Conservation (phyloP, 768 basidiomycete genomes). For the Tulasnella sp. region DNA sequence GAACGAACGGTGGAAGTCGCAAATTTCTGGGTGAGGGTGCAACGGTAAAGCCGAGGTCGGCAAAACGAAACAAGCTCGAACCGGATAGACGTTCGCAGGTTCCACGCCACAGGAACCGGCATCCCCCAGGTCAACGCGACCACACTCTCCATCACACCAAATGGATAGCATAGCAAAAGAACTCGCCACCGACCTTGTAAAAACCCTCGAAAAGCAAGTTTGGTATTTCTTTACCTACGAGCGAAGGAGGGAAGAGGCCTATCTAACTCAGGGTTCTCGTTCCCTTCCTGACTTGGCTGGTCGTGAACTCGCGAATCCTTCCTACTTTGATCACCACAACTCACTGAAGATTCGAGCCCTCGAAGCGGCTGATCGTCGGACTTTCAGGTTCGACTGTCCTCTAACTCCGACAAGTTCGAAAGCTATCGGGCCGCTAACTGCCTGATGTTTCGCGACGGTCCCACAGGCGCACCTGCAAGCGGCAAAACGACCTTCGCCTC, state of each 20-base stretch:
- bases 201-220: constrained; percentile 35
- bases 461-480: constrained; percentile 66
- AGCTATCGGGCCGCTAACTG: not conserved
- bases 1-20: not conserved
- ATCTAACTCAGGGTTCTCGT: not conserved
- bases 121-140: not conserved
- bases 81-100: not conserved
- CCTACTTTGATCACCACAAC: not conserved
- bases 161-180: constrained; percentile 36
- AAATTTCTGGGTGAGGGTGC: not conserved
- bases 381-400: constrained; percentile 44
- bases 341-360: not conserved
- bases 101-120: not conserved
- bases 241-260: not conserved
- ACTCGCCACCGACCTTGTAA: constrained; percentile 41
- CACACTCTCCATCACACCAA: not conserved
- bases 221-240: not conserved
- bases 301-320: not conserved
- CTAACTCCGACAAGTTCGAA: not conserved
- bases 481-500: constrained; percentile 78
- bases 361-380: constrained; percentile 59
- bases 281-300: not conserved
- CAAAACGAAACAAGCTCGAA: not conserved
- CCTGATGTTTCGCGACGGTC: not conserved
- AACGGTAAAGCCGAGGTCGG: not conserved